These are phyloP conservation scores for Fusarium anthophilum DNA, from an alignment of 2,329 filamentous ascomycete species.

Conservation along the genomic window DNA sequence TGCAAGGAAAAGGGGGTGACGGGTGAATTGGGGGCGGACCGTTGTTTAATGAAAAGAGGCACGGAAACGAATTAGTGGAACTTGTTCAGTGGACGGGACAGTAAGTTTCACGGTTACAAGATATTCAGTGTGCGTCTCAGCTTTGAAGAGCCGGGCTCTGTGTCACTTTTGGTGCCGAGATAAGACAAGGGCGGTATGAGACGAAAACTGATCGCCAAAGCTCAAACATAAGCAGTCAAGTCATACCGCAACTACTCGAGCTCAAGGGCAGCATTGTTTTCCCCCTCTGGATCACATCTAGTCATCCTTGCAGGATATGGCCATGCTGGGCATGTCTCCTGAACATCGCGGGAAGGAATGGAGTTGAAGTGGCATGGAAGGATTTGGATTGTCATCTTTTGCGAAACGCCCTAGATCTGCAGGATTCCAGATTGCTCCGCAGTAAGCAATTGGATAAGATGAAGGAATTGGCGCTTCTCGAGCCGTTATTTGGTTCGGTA, in stretches of 20 bases:
- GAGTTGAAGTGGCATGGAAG: not conserved
- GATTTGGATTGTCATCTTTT: not conserved
- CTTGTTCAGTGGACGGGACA: not conserved
- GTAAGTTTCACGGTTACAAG: not conserved
- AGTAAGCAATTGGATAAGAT: not conserved
- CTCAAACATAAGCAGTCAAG: not conserved
- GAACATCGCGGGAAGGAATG: constrained; percentile 8
- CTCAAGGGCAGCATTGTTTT: not conserved
- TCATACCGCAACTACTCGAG: not conserved
- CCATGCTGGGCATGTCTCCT: constrained; percentile 11
- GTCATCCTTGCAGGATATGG: constrained; percentile 2
- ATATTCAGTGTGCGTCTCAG: not conserved
- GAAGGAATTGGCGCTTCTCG: not conserved
- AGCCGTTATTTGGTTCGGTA: not conserved
- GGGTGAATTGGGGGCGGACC: constrained; percentile 22
- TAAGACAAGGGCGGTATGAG: constrained; percentile 13
- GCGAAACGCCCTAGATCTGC: constrained; percentile 3
- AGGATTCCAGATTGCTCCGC: not conserved
- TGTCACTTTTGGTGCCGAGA: constrained; percentile 10
- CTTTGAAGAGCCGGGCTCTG: not conserved
- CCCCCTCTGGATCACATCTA: not conserved
- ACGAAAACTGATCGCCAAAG: not conserved
- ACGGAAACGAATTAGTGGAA: constrained; percentile 10
- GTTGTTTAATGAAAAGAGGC: constrained; percentile 27
- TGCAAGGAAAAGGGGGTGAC: constrained; percentile 15